Base-by-base conservation (phyloP, 768 basidiomycete genomes). In the Kwoniella botswanensis region DNA sequence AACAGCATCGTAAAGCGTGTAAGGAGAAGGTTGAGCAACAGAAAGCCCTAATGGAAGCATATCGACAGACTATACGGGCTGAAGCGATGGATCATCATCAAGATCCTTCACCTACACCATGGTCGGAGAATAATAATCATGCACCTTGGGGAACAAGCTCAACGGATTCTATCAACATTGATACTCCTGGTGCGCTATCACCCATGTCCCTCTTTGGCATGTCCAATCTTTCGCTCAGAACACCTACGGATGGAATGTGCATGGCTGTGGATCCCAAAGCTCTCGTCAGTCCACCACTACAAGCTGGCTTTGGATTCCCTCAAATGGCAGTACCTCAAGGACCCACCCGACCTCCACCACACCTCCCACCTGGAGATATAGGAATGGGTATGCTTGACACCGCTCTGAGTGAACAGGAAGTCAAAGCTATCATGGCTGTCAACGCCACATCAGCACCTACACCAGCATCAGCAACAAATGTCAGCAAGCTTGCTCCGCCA, bases 201-300 rank as follows among this genome's bases (percentile, higher is more conserved):
- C 78, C 78, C 4, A 68, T 76, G 68, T 67, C 70, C 2, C 61
- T 79, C 7, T 74, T 75, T 17, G 68, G 60, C 41, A 68, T 77
- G 61, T 70, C 72, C 4, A 67, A 57, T 42, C 53, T 79, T 21
- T 67, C 70, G 12, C 58, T 79, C 21, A 73, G 42, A 42, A 65
- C 69, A 63, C 43, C 57, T 10, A n/a, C 46, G 43, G 22, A 67
- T 67, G 56, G 63, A 21, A 61, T 43, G 29, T 50, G 63, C 21
- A 66, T 71, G 70, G 70, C 64, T 54, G 65, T 71, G n/a, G 75
- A 77, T 67, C 78, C 78, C 3, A 71, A 72, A 42, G 76, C 74
- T 15, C 46, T 79, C 55, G 72, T 71, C 41, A 75, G 74, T 29
- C 77, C 78, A 41, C 74, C 77, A 2, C 21, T 74, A 2, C 68